A percentile compares a stretch with the other conserved stretches of the same genome.
These are phyloP conservation scores for Fusarium sp. DNA, from an alignment of 2,329 filamentous ascomycete species.

Conservation along the genomic window DNA sequence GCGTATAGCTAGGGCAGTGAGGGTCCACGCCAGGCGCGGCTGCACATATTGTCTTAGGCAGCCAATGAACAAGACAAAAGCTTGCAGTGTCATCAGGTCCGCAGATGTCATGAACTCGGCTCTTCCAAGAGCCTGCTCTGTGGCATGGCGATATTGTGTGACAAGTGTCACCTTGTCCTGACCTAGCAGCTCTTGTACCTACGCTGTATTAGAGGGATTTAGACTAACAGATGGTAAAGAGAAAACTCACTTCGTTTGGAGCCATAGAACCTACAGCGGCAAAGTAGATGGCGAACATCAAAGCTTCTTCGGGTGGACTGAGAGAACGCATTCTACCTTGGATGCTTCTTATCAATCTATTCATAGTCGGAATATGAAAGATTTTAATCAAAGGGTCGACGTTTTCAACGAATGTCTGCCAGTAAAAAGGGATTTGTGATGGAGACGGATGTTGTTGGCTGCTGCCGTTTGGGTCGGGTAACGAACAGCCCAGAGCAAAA, in stretches of 20 bases:
- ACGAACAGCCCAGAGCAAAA: conserved; percentile 12
- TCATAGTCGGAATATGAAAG: conserved; percentile 26
- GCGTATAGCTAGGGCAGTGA: conserved; percentile 25
- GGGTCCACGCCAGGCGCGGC: conserved; percentile 15
- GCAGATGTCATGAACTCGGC: conserved; percentile 26
- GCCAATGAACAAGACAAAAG: conserved; percentile 18
- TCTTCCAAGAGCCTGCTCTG: conserved; percentile 18
- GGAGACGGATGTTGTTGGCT: conserved; percentile 21
- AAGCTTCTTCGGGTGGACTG: conserved; percentile 20
- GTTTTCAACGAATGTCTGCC: conserved; percentile 35
- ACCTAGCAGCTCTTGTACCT: conserved; percentile 23
- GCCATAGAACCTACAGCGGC: conserved; percentile 30
- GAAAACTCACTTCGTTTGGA: conserved; percentile 14
- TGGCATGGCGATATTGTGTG: conserved; percentile 14
- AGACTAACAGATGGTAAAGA: background rate
- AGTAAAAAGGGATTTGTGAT: conserved; percentile 31
- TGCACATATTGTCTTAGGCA: conserved; percentile 15
- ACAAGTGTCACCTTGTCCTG: conserved; percentile 21
- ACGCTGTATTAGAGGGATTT: background rate
- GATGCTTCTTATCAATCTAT: conserved; percentile 20
- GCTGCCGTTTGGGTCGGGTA: background rate
- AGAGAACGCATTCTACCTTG: conserved; percentile 14
- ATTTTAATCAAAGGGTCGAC: conserved; percentile 32
- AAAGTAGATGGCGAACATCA: conserved; percentile 33
- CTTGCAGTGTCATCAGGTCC: conserved; percentile 22